phyloP scores from a whole-genome alignment of 768 basidiomycete genomes.

The Tulasnella sp. region DNA sequence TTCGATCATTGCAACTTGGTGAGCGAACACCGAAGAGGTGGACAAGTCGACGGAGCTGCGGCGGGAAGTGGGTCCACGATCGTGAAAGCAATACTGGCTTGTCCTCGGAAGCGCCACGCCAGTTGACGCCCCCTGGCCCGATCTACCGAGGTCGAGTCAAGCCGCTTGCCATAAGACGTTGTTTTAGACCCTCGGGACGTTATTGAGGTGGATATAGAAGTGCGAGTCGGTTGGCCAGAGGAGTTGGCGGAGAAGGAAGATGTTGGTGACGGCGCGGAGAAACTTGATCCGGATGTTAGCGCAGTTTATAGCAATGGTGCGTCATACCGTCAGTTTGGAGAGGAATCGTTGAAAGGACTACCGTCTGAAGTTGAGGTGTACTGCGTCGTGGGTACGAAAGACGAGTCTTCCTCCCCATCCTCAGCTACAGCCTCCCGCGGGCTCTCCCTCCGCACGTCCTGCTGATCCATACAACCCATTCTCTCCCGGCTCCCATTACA shows the following conservation, averaged over 20 bases:
- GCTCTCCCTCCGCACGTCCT: too few relatives aligned
- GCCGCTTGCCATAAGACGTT: not conserved
- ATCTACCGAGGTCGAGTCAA: not conserved
- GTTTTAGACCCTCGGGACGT: too few relatives aligned
- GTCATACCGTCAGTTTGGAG: not conserved
- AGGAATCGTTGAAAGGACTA: not conserved
- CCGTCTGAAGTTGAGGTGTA: not conserved
- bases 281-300: conserved; percentile 11
- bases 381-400: conserved; percentile 5
- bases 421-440: too few relatives aligned
- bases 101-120: conserved; percentile 49
- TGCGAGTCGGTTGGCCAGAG: not conserved
- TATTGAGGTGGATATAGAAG: too few relatives aligned
- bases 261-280: not conserved
- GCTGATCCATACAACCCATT: too few relatives aligned
- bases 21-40: not conserved
- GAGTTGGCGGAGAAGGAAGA: not conserved
- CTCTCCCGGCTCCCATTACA: too few relatives aligned
- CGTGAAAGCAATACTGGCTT: conserved; percentile 10
- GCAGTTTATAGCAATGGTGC: conserved; percentile 13
- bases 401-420: not conserved
- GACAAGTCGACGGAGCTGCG: conserved; percentile 29
- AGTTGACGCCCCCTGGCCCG: conserved; percentile 66
- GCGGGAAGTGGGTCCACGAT: conserved; percentile 17
- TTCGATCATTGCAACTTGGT: not conserved